A percentile compares a stretch with the other conserved stretches of the same genome.
phyloP scores from a whole-genome alignment of 1,139 yeast species.

The Blastobotrys persicus region DNA sequence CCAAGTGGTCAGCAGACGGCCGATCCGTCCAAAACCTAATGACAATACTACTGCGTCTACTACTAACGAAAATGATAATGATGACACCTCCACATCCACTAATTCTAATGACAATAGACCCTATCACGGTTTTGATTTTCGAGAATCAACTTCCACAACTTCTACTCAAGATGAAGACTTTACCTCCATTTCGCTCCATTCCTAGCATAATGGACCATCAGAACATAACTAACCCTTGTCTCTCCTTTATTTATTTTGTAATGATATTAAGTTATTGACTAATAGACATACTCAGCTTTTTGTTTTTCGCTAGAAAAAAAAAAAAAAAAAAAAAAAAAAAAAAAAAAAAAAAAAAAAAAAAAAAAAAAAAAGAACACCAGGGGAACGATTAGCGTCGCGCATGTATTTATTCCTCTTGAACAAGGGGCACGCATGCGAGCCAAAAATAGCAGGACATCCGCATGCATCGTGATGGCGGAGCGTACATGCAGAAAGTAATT shows the following conservation, averaged over 20 bases:
- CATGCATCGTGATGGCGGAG: too few species aligned
- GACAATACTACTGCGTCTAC: too few species aligned
- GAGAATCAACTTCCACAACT: not conserved
- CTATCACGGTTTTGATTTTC: conserved; percentile 1
- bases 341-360: not conserved
- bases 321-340: too few species aligned
- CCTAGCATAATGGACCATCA: not conserved
- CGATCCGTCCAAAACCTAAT: not conserved
- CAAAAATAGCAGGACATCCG: too few species aligned
- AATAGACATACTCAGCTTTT: too few species aligned
- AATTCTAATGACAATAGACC: not conserved
- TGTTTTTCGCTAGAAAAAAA: too few species aligned
- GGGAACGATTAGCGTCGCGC: not conserved
- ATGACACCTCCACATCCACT: not conserved
- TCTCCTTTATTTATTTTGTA: too few species aligned
- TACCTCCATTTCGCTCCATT: not conserved
- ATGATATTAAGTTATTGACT: too few species aligned
- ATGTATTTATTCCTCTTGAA: too few species aligned
- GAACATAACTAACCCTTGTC: not conserved
- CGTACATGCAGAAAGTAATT: too few species aligned
- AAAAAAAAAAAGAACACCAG: not conserved
- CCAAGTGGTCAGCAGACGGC: conserved; percentile 11
- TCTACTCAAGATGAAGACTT: not conserved
- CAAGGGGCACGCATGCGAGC: too few species aligned
- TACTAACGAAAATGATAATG: not conserved